Percentiles rank a stretch among this genome's conserved stretches.
Conservation (phyloP, 495 filamentous ascomycete genomes). For the Lophiotrema nucula region DNA sequence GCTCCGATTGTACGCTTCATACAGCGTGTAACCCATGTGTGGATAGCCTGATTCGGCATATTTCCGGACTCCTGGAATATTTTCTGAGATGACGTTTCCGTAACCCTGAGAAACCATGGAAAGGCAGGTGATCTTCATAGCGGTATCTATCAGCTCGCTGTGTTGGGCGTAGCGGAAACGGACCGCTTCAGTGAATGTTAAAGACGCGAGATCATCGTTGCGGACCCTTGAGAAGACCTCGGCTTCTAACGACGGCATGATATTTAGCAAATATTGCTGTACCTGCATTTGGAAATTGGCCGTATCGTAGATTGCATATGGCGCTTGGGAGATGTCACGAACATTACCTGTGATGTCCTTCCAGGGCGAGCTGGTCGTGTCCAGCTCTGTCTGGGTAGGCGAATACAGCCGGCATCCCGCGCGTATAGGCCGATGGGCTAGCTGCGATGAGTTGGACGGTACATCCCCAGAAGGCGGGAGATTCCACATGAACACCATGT, state of each 20-base stretch:
- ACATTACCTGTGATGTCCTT: slow-evolving; percentile 10
- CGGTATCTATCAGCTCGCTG: slow-evolving; percentile 22
- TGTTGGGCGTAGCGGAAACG: slow-evolving; percentile 1
- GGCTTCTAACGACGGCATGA: slow-evolving; percentile 13
- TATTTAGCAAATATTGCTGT: slow-evolving; percentile 5
- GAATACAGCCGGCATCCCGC: slow-evolving; percentile 15
- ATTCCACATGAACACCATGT: too few relatives aligned
- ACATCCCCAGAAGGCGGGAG: too few relatives aligned
- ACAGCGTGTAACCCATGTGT: slow-evolving; percentile 20
- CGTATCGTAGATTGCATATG: slow-evolving; percentile 32
- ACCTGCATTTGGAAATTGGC: not conserved
- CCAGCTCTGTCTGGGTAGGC: not conserved
- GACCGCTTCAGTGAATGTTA: slow-evolving; percentile 26
- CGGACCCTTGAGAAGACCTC: slow-evolving; percentile 12
- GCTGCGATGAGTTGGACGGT: too few relatives aligned
- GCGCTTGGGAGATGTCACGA: slow-evolving; percentile 11
- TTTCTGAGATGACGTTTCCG: slow-evolving; percentile 13
- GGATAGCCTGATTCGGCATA: slow-evolving; percentile 23
- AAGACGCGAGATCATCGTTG: slow-evolving; percentile 15
- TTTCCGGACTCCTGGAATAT: slow-evolving; percentile 23
- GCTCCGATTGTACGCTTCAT: slow-evolving; percentile 31
- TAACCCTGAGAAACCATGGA: slow-evolving; percentile 34
- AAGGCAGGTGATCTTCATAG: slow-evolving; percentile 22
- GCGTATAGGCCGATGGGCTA: too few relatives aligned
- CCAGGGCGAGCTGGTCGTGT: slow-evolving; percentile 24